Base-by-base conservation (phyloP, 345 rosid species). In the Pugionium cornutum region DNA sequence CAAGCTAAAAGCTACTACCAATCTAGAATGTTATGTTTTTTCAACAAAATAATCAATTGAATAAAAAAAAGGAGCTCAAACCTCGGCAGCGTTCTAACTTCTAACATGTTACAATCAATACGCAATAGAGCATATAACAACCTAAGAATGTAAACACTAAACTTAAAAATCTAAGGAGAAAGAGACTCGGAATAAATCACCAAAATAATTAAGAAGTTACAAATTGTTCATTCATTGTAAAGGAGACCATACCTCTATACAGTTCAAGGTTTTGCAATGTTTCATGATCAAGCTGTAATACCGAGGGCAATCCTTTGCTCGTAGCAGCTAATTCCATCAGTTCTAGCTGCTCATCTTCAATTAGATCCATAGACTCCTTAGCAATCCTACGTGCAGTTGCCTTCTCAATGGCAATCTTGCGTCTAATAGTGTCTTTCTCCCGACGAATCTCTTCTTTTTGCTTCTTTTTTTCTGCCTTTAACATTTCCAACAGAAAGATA, bases 331-430 rank as follows among this genome's bases (percentile, higher is more conserved):
- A 78, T 56, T 95, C 99, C 99, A 95, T 91, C 77, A 95, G 86
- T 76, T 95, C 99, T 75, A 91, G 82, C 75, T 91, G 99, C 65
- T 95, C 98, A 84, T 95, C 99, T 78, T 95, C 99, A 53, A 95
- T 79, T 74, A 95, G 97, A 82, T 91, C 99, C 96, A 89, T 84
- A 51, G 99, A 84, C 69, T 95, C 99, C 72, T 87, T 95, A 55
- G 99, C 99, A 78, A 91, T 84, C 74, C 79, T 89, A 57, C 98
- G 92, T 41, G 99, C 98, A 77, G 97, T 86, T 56, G 99, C 99
- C 79, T 82, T 95, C 86, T 95, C 98, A 75, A 86, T 68, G 32
- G 99, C 99, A 80, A 87, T 72, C 76, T 84, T 89, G 53, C 86
- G 96, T 74, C 80, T 89, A 77, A 81, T 82, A 59, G 81, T 96